Evolutionary conservation across 805 yeast species (phyloP).

Genomic region (Kurtzmaniella fragi): DNA sequence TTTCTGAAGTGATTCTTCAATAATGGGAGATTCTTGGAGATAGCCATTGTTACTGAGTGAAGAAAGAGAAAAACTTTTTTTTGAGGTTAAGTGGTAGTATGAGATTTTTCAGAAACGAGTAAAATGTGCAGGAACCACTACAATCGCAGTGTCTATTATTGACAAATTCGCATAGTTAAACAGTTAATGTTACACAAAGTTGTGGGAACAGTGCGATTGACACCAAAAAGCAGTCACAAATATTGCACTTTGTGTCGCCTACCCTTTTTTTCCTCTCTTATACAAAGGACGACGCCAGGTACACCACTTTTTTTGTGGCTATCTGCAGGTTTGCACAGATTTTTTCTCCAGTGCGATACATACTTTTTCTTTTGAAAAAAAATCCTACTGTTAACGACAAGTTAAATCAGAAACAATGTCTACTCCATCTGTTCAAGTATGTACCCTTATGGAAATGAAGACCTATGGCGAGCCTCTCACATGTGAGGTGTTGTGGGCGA

Average conservation of each 20-base stretch:
- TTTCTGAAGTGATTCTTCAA: slow-evolving; percentile 99
- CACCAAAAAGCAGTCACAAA: too few relatives aligned
- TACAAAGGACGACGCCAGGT: too few relatives aligned
- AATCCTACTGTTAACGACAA: not conserved
- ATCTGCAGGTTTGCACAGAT: slow-evolving; percentile 13
- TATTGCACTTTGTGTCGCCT: too few relatives aligned
- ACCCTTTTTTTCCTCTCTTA: too few relatives aligned
- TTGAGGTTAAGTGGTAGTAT: not conserved
- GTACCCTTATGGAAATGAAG: slow-evolving; percentile 24
- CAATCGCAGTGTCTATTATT: not conserved
- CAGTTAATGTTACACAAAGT: not conserved
- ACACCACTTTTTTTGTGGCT: too few relatives aligned
- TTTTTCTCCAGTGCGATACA: slow-evolving; percentile 30
- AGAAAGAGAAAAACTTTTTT: not conserved
- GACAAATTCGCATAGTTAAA: not conserved
- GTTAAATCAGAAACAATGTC: slow-evolving; percentile 44
- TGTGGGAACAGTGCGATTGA: not conserved
- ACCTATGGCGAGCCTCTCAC: not conserved
- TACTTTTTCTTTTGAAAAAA: slow-evolving; percentile 24
- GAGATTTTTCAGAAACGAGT: slow-evolving; percentile 1
- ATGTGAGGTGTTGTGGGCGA: too few relatives aligned
- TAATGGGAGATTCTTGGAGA: slow-evolving; percentile 97
- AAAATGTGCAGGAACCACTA: not conserved
- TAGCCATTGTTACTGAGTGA: slow-evolving; percentile 54
- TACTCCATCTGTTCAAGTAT: slow-evolving; percentile 87